phyloP scores from a whole-genome alignment of 2,329 filamentous ascomycete species.

The Calcarisporium arbuscula region DNA sequence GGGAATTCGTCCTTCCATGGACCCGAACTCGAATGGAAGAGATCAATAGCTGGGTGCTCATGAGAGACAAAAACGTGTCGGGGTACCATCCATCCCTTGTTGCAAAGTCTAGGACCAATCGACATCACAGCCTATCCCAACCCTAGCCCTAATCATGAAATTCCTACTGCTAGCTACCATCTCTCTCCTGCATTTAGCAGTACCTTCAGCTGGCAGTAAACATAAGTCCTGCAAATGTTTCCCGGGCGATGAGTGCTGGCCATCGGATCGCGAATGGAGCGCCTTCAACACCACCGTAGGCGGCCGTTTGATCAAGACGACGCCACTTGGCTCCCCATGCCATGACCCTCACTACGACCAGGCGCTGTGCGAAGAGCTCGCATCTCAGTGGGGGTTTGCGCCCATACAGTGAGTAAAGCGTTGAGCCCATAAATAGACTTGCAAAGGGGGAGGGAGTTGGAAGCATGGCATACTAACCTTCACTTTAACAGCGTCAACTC shows the following conservation, averaged over 20 bases:
- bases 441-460: not conserved
- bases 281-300: slow-evolving; percentile 43
- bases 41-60: too few species aligned
- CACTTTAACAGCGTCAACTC: slow-evolving; percentile 1
- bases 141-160: too few species aligned
- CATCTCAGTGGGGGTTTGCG: slow-evolving; percentile 35
- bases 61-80: too few species aligned
- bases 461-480: not conserved
- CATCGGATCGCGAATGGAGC: slow-evolving; percentile 35
- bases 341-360: slow-evolving; percentile 42
- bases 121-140: too few species aligned
- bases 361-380: slow-evolving; percentile 34
- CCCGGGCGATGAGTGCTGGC: slow-evolving; percentile 48
- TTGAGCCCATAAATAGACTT: not conserved
- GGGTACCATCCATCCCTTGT: too few species aligned
- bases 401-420: slow-evolving; percentile 34
- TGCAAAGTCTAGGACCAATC: too few species aligned
- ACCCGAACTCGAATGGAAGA: too few species aligned
- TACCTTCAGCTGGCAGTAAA: too few species aligned
- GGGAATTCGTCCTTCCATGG: too few species aligned
- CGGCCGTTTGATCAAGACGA: slow-evolving; percentile 43
- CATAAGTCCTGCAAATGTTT: slow-evolving; percentile 38
- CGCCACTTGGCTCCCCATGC: slow-evolving; percentile 44
- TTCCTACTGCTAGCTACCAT: too few species aligned
- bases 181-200: too few species aligned